These are phyloP conservation scores for Saussurea involucrata DNA, from an alignment of 129 eudicot genomes.

Conservation along the genomic window DNA sequence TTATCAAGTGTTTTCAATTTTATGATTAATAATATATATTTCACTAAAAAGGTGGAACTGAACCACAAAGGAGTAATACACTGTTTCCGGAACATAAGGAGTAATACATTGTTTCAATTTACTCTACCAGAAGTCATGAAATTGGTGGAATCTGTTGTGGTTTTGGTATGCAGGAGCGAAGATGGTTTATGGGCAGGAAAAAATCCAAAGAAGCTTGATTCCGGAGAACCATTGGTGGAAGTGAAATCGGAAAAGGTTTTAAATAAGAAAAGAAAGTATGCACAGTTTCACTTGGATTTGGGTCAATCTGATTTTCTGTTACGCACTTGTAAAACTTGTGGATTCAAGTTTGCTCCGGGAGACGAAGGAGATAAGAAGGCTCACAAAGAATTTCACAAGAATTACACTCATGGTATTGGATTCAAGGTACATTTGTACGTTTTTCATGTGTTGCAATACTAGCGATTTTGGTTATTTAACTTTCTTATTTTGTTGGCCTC, in stretches of 20 bases:
- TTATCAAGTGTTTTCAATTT: no score
- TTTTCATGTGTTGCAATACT: background rate
- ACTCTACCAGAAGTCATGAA: no score
- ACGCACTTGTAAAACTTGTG: slow-evolving; percentile 60
- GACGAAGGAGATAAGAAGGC: slow-evolving; percentile 63
- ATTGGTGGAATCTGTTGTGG: background rate
- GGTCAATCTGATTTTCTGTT: slow-evolving; percentile 83
- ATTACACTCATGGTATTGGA: slow-evolving; percentile 72
- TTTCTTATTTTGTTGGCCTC: background rate
- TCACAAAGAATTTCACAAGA: slow-evolving; percentile 68
- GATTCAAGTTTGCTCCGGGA: slow-evolving; percentile 72
- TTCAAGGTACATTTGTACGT: slow-evolving; percentile 48
- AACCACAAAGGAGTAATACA: no score
- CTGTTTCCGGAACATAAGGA: no score
- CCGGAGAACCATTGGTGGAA: slow-evolving; percentile 3
- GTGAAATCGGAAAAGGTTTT: slow-evolving; percentile 23
- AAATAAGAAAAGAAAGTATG: slow-evolving; percentile 74
- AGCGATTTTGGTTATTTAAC: background rate
- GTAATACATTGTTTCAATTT: no score
- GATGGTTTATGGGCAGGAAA: slow-evolving; percentile 11
- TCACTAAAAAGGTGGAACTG: no score
- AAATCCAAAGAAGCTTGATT: background rate
- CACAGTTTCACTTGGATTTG: slow-evolving; percentile 71
- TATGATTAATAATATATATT: no score
- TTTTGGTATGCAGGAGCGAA: slow-evolving; percentile 9